Evolutionary conservation across 164 flowering plant species (phyloP).

Genomic region (Santalum album): DNA sequence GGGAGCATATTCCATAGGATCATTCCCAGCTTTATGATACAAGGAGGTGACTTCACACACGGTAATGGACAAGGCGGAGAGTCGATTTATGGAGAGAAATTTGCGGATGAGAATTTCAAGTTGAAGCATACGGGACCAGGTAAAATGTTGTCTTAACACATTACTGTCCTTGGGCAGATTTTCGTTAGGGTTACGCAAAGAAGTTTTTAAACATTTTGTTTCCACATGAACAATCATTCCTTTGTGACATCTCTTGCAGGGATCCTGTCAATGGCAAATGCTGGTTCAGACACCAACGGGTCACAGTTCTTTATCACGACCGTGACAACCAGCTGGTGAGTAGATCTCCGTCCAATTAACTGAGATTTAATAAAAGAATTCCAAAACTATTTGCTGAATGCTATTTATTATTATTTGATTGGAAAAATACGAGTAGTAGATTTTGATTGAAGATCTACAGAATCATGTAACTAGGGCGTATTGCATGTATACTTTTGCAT

Average conservation of each 20-base stretch:
- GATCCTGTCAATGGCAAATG: slow-evolving; percentile 88
- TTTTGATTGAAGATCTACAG: too few species aligned
- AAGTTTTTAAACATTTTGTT: too few species aligned
- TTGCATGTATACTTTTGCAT: too few species aligned
- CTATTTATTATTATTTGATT: neutral
- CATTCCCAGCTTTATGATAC: slow-evolving; percentile 96
- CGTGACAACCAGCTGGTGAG: slow-evolving; percentile 91
- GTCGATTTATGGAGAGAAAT: slow-evolving; percentile 90
- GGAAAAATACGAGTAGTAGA: neutral
- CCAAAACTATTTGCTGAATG: too few species aligned
- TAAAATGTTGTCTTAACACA: slow-evolving; percentile 14
- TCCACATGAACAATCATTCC: too few species aligned
- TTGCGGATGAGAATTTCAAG: slow-evolving; percentile 93
- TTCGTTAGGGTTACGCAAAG: too few species aligned
- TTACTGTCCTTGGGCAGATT: too few species aligned
- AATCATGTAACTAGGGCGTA: too few species aligned
- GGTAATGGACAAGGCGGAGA: slow-evolving; percentile 98
- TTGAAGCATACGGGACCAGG: slow-evolving; percentile 98
- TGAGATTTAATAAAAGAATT: neutral
- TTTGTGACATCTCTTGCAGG: slow-evolving; percentile 38
- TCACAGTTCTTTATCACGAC: slow-evolving; percentile 98
- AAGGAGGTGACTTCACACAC: slow-evolving; percentile 94
- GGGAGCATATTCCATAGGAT: slow-evolving; percentile 89
- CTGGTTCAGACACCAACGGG: slow-evolving; percentile 88
- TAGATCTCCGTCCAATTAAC: neutral